These are phyloP conservation scores for Miscanthus lutarioriparius DNA, from an alignment of 176 grass and related monocot species.

Conservation along the genomic window DNA sequence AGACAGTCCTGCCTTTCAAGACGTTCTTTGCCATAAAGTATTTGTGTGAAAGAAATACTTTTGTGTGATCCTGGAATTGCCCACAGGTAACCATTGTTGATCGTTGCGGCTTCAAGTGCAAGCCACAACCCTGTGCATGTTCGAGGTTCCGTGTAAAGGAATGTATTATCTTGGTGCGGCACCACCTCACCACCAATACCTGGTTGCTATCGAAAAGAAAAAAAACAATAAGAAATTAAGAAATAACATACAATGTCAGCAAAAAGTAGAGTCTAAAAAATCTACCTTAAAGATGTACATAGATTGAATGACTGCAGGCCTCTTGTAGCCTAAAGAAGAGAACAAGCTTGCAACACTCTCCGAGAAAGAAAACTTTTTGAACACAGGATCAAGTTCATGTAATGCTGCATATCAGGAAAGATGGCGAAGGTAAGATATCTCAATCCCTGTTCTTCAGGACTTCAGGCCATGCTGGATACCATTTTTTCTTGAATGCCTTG, in stretches of 20 bases:
- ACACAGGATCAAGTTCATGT: conserved; percentile 91
- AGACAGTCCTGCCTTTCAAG: background rate
- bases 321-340: conserved; percentile 82
- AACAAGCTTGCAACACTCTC: conserved; percentile 61
- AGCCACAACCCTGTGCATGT: conserved; percentile 95
- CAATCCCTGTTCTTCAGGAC: background rate
- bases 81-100: conserved; percentile 83
- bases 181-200: conserved; percentile 96
- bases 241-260: background rate
- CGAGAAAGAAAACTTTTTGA: conserved; percentile 65
- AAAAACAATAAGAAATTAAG: background rate
- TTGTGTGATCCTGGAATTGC: conserved; percentile 88
- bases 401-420: conserved; percentile 58
- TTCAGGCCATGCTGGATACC: background rate
- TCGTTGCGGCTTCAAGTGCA: conserved; percentile 86
- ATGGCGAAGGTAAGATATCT: conserved; percentile 19
- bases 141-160: conserved; percentile 76
- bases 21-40: background rate
- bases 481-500: background rate
- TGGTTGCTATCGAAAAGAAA: conserved; percentile 68
- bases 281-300: conserved; percentile 99
- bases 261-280: conserved; percentile 17
- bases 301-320: conserved; percentile 82
- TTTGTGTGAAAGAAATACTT: conserved; percentile 36
- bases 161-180: conserved; percentile 94